Conservation (phyloP, 257 asterid species). For the Gentiana dahurica region DNA sequence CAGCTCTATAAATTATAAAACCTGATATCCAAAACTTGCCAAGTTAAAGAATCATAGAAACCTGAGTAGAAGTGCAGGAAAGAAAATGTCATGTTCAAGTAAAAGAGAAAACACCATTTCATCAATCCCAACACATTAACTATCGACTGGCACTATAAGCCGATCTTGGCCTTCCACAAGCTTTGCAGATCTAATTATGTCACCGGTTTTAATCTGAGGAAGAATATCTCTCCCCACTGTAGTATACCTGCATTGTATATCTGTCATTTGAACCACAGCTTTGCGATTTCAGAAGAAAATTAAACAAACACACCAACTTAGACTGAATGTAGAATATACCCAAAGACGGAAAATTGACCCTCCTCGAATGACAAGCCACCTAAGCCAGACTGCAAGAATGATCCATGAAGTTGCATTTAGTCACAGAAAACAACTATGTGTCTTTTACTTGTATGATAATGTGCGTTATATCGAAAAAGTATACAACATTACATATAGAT, state of each 20-base stretch:
- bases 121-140: not conserved
- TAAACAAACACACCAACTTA: not conserved
- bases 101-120: not conserved
- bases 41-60: not conserved
- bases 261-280: not conserved
- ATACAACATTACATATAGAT: not conserved
- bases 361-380: constrained; percentile 95
- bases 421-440: not conserved
- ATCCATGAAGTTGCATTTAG: constrained; percentile 8
- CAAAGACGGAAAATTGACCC: constrained; percentile 90
- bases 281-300: not conserved
- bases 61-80: not conserved
- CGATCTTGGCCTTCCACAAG: constrained; percentile 85
- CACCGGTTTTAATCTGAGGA: constrained; percentile 75
- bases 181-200: constrained; percentile 68
- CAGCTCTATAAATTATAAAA: no score
- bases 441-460: not conserved
- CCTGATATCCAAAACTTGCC: no score
- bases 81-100: not conserved
- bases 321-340: constrained; percentile 31
- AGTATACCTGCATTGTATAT: constrained; percentile 39
- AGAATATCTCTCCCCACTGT: constrained; percentile 58
- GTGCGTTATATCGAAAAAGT: no score
- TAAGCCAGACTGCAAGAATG: constrained; percentile 61
- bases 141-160: constrained; percentile 47